Conservation (phyloP, 306 rosid genomes). For the Cicer chorassanicum region DNA sequence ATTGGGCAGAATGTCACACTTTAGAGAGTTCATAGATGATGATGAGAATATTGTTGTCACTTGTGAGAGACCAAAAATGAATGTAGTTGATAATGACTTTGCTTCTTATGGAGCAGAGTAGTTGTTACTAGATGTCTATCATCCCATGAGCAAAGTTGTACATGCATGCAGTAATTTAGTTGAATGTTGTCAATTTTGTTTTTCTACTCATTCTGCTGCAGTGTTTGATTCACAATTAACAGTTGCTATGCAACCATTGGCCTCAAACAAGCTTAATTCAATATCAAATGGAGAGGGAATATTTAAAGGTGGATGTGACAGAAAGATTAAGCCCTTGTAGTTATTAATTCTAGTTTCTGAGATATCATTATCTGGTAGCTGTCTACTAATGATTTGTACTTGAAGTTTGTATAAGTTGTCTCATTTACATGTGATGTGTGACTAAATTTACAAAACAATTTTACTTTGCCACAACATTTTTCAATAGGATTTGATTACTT, state of each 20-base stretch:
- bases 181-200: neutral
- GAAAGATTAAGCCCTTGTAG: conserved; percentile 56
- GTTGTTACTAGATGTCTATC: neutral
- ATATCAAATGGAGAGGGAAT: conserved; percentile 45
- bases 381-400: conserved; percentile 41
- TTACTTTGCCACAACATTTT: conserved; percentile 47
- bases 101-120: conserved; percentile 57
- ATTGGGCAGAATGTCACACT: conserved; percentile 70
- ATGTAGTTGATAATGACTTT: conserved; percentile 39
- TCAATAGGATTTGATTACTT: conserved; percentile 37
- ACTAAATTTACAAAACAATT: conserved; percentile 45
- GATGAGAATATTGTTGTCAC: conserved; percentile 57
- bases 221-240: conserved; percentile 50
- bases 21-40: conserved; percentile 60
- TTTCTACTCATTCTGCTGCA: conserved; percentile 53
- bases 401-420: conserved; percentile 49
- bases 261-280: conserved; percentile 39
- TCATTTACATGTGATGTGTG: conserved; percentile 53
- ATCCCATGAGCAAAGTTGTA: neutral
- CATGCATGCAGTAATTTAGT: neutral
- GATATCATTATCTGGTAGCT: conserved; percentile 49
- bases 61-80: conserved; percentile 53
- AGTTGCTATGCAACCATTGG: conserved; percentile 44
- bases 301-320: conserved; percentile 66
- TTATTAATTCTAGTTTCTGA: conserved; percentile 40